These are phyloP conservation scores for Aspergillus incahuasiensis DNA, from an alignment of 495 filamentous ascomycete species.

Conservation along the genomic window DNA sequence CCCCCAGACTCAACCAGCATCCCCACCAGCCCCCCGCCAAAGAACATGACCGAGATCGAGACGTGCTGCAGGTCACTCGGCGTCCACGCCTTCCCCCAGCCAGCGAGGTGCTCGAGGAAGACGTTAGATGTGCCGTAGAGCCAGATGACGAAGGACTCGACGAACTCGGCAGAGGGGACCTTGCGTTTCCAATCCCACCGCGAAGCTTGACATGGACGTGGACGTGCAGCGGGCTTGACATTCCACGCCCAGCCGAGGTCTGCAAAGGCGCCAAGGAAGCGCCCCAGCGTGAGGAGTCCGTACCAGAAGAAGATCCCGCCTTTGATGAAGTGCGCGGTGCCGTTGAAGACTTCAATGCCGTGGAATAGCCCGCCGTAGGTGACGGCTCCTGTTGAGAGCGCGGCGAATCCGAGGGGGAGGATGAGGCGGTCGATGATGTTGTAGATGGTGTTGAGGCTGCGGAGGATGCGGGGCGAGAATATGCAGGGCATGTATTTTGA, in stretches of 20 bases:
- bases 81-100: conserved; percentile 64
- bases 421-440: conserved; percentile 57
- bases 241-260: conserved; percentile 98
- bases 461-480: conserved; percentile 56
- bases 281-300: conserved; percentile 79
- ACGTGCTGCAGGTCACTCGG: conserved; percentile 87
- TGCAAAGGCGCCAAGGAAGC: conserved; percentile 85
- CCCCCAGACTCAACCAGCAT: conserved; percentile 87
- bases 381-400: conserved; percentile 59
- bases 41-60: conserved; percentile 89
- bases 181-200: conserved; percentile 61
- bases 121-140: conserved; percentile 85
- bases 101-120: conserved; percentile 83
- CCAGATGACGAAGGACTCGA: conserved; percentile 84
- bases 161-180: conserved; percentile 79
- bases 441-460: conserved; percentile 54
- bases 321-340: conserved; percentile 91
- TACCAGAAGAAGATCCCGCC: conserved; percentile 96
- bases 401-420: conserved; percentile 60
- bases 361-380: conserved; percentile 61
- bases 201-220: too few relatives aligned
- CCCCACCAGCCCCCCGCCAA: conserved; percentile 85
- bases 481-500: conserved; percentile 46
- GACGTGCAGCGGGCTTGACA: conserved; percentile 59
- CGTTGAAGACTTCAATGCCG: conserved; percentile 71